Percentiles rank a stretch among this genome's conserved stretches.
Evolutionary conservation across 495 filamentous ascomycete genomes (phyloP).

Genomic region (Penicillium ochrochloron): DNA sequence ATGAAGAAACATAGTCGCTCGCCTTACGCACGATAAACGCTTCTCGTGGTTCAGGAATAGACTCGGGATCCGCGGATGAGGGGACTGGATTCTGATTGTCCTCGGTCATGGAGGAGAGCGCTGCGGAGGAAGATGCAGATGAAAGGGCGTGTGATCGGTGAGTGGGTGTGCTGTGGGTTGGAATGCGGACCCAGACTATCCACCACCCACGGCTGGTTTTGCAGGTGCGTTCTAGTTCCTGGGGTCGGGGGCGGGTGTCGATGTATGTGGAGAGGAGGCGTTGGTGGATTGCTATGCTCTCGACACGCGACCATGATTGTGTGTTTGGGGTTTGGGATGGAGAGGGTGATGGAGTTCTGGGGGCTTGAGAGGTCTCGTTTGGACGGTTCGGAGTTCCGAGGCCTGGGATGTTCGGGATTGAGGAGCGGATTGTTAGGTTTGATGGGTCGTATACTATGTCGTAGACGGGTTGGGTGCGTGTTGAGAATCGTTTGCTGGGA

Average conservation of each 20-base stretch:
- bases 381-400: slow-evolving; percentile 37
- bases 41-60: slow-evolving; percentile 54
- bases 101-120: slow-evolving; percentile 25
- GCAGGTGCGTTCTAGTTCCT: slow-evolving; percentile 82
- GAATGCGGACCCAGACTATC: slow-evolving; percentile 87
- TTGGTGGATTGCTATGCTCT: slow-evolving; percentile 89
- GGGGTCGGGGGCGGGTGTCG: slow-evolving; percentile 59
- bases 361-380: slow-evolving; percentile 24
- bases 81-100: slow-evolving; percentile 20
- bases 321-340: slow-evolving; percentile 59
- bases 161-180: slow-evolving; percentile 37
- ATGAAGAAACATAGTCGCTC: slow-evolving; percentile 59
- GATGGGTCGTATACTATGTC: slow-evolving; percentile 86
- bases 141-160: slow-evolving; percentile 24
- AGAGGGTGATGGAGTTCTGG: slow-evolving; percentile 67
- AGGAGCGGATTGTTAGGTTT: slow-evolving; percentile 76
- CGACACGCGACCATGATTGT: slow-evolving; percentile 70
- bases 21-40: slow-evolving; percentile 80
- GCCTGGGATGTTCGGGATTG: slow-evolving; percentile 88
- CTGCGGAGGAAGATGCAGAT: slow-evolving; percentile 25
- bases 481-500: slow-evolving; percentile 33
- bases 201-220: slow-evolving; percentile 95
- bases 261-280: slow-evolving; percentile 79
- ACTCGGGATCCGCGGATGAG: neutral
- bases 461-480: slow-evolving; percentile 61